A percentile compares a stretch with the other conserved stretches of the same genome.
Evolutionary conservation across 768 basidiomycete genomes (phyloP).

Genomic region (Collybia mongolica): DNA sequence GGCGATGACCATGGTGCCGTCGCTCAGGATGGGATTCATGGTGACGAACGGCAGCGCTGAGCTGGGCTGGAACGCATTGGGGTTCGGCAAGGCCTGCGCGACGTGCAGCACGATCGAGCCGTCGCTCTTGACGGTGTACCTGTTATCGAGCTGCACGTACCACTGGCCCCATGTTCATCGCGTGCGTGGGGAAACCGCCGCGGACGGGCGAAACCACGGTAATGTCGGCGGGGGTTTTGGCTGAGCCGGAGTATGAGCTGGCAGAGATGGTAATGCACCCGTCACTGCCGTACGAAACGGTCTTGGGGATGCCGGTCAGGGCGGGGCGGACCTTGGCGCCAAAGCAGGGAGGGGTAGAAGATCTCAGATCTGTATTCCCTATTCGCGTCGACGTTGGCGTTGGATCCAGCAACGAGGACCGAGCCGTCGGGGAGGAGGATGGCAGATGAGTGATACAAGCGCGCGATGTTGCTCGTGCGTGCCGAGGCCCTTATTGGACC

Average conservation of each 20-base stretch:
- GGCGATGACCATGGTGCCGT: slow-evolving; percentile 63
- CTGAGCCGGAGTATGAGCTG: slow-evolving; percentile 63
- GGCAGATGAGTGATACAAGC: slow-evolving; percentile 83
- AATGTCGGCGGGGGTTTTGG: slow-evolving; percentile 71
- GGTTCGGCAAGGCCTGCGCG: slow-evolving; percentile 78
- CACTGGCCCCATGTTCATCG: slow-evolving; percentile 90
- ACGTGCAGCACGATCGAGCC: slow-evolving; percentile 80
- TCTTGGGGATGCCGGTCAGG: slow-evolving; percentile 67
- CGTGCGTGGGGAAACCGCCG: slow-evolving; percentile 81
- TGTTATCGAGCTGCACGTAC: slow-evolving; percentile 66
- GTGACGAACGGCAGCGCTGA: slow-evolving; percentile 71
- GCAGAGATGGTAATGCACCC: slow-evolving; percentile 71
- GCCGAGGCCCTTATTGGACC: slow-evolving; percentile 57
- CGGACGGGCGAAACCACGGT: slow-evolving; percentile 78
- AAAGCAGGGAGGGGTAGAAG: slow-evolving; percentile 94
- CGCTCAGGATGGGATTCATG: slow-evolving; percentile 71
- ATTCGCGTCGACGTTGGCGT: slow-evolving; percentile 88
- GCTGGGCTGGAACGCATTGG: slow-evolving; percentile 84
- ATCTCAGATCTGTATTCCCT: slow-evolving; percentile 82
- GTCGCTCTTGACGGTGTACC: slow-evolving; percentile 71
- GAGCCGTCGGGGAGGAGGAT: slow-evolving; percentile 79
- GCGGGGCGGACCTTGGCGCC: slow-evolving; percentile 63
- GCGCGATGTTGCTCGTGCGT: slow-evolving; percentile 57
- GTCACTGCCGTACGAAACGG: slow-evolving; percentile 79
- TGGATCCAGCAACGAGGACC: slow-evolving; percentile 87